These are phyloP conservation scores for Jimgerdemannia flammicorona DNA, from an alignment of 192 early-diverging fungal species.

Conservation along the genomic window DNA sequence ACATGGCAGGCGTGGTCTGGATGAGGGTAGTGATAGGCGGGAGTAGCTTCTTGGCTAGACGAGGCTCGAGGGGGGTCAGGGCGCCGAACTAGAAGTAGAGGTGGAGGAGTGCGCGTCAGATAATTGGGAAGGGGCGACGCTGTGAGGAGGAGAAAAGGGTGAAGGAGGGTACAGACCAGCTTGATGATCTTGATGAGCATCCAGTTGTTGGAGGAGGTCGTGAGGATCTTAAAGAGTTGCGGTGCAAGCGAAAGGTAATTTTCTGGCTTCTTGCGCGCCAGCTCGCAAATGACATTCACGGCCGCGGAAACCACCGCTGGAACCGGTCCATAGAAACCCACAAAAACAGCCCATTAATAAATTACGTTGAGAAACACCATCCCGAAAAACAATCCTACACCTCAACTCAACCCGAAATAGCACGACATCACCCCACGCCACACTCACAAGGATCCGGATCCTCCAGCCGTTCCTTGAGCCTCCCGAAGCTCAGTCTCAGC, in stretches of 20 bases:
- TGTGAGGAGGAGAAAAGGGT: not conserved
- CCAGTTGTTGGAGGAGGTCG: constrained; percentile 94
- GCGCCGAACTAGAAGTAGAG: constrained; percentile 68
- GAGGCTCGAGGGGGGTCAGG: constrained; percentile 89
- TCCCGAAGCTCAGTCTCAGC: constrained; percentile 71
- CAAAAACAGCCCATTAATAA: not conserved
- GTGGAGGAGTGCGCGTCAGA: not conserved
- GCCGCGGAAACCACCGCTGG: constrained; percentile 87
- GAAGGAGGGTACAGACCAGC: constrained; percentile 51
- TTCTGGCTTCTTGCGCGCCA: constrained; percentile 88
- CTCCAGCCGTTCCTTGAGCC: constrained; percentile 83
- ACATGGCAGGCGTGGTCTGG: constrained; percentile 89
- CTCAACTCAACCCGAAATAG: not conserved
- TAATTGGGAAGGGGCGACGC: constrained; percentile 3
- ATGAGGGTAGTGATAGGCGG: constrained; percentile 82
- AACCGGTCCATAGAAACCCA: constrained; percentile 6
- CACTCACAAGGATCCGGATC: constrained; percentile 85
- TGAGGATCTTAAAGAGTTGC: constrained; percentile 87
- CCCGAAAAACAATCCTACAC: constrained; percentile 1
- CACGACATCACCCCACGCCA: no score
- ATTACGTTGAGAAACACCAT: not conserved
- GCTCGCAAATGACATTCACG: constrained; percentile 95
- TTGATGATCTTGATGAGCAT: constrained; percentile 99
- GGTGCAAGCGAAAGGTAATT: constrained; percentile 94
- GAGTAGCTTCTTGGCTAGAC: constrained; percentile 86